phyloP scores from a whole-genome alignment of 2,329 filamentous ascomycete species.

The Xylaria arbuscula region DNA sequence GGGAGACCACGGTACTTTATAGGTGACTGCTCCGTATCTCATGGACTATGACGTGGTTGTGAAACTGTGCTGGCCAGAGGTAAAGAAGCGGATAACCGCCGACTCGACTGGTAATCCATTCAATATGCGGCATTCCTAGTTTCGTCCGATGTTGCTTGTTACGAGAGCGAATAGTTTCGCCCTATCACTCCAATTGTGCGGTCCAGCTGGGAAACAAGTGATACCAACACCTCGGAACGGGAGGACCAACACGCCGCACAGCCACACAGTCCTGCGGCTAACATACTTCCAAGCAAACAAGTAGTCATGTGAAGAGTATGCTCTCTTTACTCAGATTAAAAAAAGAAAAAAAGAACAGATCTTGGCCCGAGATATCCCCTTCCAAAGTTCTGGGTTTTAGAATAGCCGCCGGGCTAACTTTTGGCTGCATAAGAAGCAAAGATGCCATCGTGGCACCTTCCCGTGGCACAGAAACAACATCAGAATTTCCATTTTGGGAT shows the following conservation, averaged over 20 bases:
- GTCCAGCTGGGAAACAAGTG: conserved; percentile 3
- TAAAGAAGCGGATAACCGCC: not conserved
- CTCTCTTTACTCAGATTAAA: not conserved
- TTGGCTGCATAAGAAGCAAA: not conserved
- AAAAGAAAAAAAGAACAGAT: too few species aligned
- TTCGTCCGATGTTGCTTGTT: conserved; percentile 6
- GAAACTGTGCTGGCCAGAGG: not conserved
- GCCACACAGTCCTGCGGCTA: not conserved
- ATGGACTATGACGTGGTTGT: not conserved
- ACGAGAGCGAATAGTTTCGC: conserved; percentile 2
- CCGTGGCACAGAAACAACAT: not conserved
- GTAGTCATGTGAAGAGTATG: not conserved
- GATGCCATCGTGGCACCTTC: not conserved
- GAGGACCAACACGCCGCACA: not conserved
- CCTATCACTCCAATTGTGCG: conserved; percentile 9
- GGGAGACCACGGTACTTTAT: conserved; percentile 21
- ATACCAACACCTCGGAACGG: conserved; percentile 2
- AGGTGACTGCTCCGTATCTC: not conserved
- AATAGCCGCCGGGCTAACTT: not conserved
- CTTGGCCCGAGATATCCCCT: too few species aligned
- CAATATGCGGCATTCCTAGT: not conserved
- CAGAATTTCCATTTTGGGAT: not conserved
- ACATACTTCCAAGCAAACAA: not conserved
- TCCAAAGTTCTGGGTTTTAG: not conserved
- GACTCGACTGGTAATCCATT: not conserved